Conservation (phyloP, 2,329 filamentous ascomycete genomes). For the Penicillium sp. region DNA sequence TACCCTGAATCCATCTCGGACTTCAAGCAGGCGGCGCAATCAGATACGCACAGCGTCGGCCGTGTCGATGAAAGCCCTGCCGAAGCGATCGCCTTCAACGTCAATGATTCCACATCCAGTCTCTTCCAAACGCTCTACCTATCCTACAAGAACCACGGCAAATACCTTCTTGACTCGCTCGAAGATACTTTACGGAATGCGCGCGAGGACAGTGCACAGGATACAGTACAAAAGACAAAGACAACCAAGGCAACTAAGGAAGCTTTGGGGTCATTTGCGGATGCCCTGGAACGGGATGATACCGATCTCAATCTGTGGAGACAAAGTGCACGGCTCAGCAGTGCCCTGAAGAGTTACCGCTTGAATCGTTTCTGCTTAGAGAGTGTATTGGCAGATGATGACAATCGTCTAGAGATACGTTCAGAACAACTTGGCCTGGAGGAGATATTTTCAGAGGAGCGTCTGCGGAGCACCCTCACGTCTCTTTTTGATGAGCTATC, state of each 20-base stretch:
- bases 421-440: constrained; percentile 59
- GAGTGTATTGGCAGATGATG: constrained; percentile 61
- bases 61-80: constrained; percentile 16
- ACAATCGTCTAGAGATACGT: constrained; percentile 54
- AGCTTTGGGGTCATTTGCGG: constrained; percentile 56
- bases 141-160: constrained; percentile 91
- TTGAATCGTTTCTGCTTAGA: constrained; percentile 63
- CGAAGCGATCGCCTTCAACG: constrained; percentile 50
- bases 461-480: constrained; percentile 49
- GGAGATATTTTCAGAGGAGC: constrained; percentile 53
- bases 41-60: constrained; percentile 34
- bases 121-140: constrained; percentile 88
- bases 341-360: constrained; percentile 57
- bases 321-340: constrained; percentile 57
- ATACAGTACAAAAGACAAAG: constrained; percentile 22
- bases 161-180: constrained; percentile 79
- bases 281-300: constrained; percentile 64
- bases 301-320: constrained; percentile 64
- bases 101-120: constrained; percentile 72
- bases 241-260: constrained; percentile 39
- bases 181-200: constrained; percentile 48
- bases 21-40: constrained; percentile 67
- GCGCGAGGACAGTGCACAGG: constrained; percentile 14
- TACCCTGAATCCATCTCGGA: constrained; percentile 86
- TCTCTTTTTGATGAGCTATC: constrained; percentile 57